Conservation (phyloP, 257 asterid species). For the Thymus mandschuricus region DNA sequence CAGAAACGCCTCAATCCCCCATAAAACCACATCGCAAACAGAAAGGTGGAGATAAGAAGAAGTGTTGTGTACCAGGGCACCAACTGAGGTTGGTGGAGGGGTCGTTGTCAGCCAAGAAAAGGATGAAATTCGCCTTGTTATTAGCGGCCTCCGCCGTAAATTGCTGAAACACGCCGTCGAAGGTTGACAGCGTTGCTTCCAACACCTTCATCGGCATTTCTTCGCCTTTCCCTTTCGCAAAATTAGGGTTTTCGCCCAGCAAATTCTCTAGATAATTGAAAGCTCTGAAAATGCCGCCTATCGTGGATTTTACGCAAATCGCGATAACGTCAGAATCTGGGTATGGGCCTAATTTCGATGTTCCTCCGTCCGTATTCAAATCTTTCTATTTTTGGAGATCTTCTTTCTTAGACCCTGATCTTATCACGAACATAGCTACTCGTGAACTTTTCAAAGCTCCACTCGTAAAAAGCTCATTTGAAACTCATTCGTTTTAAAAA, state of each 20-base stretch:
- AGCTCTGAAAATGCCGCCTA: too few species aligned
- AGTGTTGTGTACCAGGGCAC: constrained; percentile 77
- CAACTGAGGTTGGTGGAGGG: constrained; percentile 89
- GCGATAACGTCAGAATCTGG: too few species aligned
- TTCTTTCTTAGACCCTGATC: too few species aligned
- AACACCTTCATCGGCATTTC: constrained; percentile 71
- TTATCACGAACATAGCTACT: too few species aligned
- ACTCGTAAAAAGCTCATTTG: too few species aligned
- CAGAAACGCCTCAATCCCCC: not conserved
- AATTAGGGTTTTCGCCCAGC: constrained; percentile 1
- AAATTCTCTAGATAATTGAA: not conserved
- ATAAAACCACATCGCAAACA: not conserved
- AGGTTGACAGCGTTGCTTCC: constrained; percentile 72
- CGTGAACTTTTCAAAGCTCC: too few species aligned
- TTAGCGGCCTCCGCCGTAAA: constrained; percentile 58
- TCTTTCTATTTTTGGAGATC: too few species aligned
- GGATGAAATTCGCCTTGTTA: constrained; percentile 73
- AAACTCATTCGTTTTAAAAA: too few species aligned
- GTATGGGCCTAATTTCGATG: too few species aligned
- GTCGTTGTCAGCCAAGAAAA: constrained; percentile 87
- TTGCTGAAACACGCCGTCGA: constrained; percentile 56
- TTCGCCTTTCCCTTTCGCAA: not conserved
- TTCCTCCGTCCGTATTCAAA: too few species aligned
- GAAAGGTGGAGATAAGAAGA: not conserved
- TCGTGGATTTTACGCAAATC: too few species aligned